Percentiles rank a stretch among this genome's conserved stretches.
Conservation (phyloP, 2,329 filamentous ascomycete genomes). For the Alternaria rosae region DNA sequence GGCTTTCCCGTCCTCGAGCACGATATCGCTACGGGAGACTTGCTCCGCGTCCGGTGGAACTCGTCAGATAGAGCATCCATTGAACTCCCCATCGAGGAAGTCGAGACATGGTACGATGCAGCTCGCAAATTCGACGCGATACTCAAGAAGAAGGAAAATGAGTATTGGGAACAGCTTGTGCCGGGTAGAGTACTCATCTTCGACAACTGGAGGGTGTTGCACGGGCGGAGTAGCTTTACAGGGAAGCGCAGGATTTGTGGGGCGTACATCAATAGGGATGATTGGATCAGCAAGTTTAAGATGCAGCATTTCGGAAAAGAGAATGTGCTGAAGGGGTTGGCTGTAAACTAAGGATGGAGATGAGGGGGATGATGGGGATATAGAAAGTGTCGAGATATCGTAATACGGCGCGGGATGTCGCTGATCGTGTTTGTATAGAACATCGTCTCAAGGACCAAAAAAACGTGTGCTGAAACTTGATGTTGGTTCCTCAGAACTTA, state of each 20-base stretch:
- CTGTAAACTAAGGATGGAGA: slow-evolving; percentile 2
- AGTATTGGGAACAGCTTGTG: slow-evolving; percentile 81
- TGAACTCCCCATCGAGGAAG: slow-evolving; percentile 60
- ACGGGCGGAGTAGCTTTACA: slow-evolving; percentile 83
- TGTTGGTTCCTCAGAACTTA: slow-evolving; percentile 25
- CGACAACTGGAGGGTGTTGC: slow-evolving; percentile 94
- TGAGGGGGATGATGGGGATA: background rate
- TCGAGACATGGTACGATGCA: slow-evolving; percentile 77
- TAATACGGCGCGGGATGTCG: background rate
- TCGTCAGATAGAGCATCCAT: slow-evolving; percentile 83
- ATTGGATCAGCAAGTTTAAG: slow-evolving; percentile 38
- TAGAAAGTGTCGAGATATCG: background rate
- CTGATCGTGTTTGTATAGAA: background rate
- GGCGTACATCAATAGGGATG: slow-evolving; percentile 65
- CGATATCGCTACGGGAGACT: slow-evolving; percentile 52
- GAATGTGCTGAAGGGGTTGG: slow-evolving; percentile 23
- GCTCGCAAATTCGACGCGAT: slow-evolving; percentile 77
- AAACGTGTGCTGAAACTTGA: slow-evolving; percentile 40
- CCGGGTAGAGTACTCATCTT: slow-evolving; percentile 89
- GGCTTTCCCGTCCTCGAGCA: slow-evolving; percentile 76
- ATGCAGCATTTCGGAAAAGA: slow-evolving; percentile 23
- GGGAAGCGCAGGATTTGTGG: slow-evolving; percentile 89
- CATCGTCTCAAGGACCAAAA: background rate
- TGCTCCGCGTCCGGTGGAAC: slow-evolving; percentile 86
- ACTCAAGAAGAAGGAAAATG: slow-evolving; percentile 67